These are phyloP conservation scores for Coelastrella sp. DNA, from an alignment of 139 green algal genomes.

Conservation along the genomic window DNA sequence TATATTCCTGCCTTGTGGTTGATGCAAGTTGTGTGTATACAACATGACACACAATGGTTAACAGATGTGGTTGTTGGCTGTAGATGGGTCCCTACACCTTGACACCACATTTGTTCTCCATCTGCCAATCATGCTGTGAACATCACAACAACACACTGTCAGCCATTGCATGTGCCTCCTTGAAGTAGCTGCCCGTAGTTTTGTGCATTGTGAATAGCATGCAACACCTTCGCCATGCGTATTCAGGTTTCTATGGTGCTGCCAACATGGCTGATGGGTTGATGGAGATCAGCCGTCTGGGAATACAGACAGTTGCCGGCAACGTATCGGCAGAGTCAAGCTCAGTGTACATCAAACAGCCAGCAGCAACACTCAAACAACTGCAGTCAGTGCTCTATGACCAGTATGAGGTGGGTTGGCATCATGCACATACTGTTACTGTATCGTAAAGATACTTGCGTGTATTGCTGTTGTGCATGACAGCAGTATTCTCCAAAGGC, in stretches of 20 bases:
- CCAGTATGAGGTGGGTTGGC: constrained; percentile 45
- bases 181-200: not conserved
- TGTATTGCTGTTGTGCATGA: not conserved
- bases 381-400: constrained; percentile 21
- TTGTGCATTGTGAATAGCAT: not conserved
- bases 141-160: too few relatives aligned
- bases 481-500: not conserved
- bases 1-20: too few relatives aligned
- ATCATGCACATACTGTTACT: not conserved
- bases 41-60: too few relatives aligned
- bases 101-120: too few relatives aligned
- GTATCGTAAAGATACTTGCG: not conserved
- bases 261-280: constrained; percentile 29
- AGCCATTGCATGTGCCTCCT: too few relatives aligned
- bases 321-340: constrained; percentile 55
- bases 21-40: too few relatives aligned
- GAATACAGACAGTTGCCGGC: constrained; percentile 43
- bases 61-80: too few relatives aligned
- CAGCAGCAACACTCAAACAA: not conserved
- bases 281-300: constrained; percentile 9
- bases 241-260: constrained; percentile 50
- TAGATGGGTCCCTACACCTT: too few relatives aligned
- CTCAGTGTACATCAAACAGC: constrained; percentile 46
- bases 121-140: too few relatives aligned
- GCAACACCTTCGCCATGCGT: too few relatives aligned